Conservation (phyloP, 352 stramenopile genomes). For the Globisporangium paddicum region DNA sequence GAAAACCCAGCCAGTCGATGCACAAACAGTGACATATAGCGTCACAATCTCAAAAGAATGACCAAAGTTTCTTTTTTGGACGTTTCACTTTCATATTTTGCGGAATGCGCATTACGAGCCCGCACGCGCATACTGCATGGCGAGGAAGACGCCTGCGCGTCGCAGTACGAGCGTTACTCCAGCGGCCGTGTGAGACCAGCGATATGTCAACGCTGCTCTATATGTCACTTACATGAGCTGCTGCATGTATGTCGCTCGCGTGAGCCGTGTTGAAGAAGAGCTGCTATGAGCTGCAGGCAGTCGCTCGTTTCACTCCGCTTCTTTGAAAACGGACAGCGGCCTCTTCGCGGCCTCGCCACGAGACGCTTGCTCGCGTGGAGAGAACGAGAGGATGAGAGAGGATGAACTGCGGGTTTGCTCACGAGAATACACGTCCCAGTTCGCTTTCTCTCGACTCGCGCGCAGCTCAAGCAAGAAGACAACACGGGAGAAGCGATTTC, state of each 20-base stretch:
- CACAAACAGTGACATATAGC: not conserved
- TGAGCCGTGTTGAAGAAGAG: not conserved
- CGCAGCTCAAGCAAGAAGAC: not conserved
- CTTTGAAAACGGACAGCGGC: not conserved
- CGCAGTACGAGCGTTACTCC: too few species aligned
- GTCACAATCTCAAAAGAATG: too few species aligned
- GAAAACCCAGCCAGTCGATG: not conserved
- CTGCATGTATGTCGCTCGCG: too few species aligned
- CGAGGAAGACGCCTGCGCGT: not conserved
- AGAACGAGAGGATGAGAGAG: not conserved
- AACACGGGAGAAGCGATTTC: not conserved
- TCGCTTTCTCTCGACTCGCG: not conserved
- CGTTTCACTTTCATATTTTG: not conserved
- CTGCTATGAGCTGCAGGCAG: not conserved
- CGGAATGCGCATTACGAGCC: not conserved
- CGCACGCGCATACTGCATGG: not conserved
- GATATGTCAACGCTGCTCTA: too few species aligned
- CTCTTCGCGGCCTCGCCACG: not conserved
- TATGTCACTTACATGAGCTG: too few species aligned
- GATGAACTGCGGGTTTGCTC: not conserved
- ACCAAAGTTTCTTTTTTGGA: not conserved
- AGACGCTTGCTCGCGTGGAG: not conserved
- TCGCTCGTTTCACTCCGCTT: not conserved
- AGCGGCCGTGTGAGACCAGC: not conserved
- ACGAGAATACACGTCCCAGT: not conserved